Evolutionary conservation across 306 rosid genomes (phyloP).

Genomic region (Acacia crassicarpa): DNA sequence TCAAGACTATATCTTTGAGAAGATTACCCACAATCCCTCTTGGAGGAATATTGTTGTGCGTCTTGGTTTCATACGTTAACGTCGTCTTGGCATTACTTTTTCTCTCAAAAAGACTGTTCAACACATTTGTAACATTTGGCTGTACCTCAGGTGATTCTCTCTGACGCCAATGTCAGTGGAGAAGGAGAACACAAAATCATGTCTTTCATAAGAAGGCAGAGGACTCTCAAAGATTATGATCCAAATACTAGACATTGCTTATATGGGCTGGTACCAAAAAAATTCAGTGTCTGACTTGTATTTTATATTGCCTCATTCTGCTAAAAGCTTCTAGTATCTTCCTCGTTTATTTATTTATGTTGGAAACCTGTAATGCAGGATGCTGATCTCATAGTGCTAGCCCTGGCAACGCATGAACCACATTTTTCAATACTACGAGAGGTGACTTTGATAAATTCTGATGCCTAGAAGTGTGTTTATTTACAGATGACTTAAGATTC

Average conservation of each 20-base stretch:
- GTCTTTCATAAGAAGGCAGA: slow-evolving; percentile 45
- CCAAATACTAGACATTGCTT: slow-evolving; percentile 57
- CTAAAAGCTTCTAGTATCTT: background rate
- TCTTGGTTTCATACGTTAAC: background rate
- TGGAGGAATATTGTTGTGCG: slow-evolving; percentile 53
- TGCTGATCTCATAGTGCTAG: slow-evolving; percentile 62
- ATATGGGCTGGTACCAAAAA: slow-evolving; percentile 54
- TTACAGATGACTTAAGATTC: background rate
- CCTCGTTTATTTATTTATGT: background rate
- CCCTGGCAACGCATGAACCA: slow-evolving; percentile 56
- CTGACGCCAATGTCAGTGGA: slow-evolving; percentile 55
- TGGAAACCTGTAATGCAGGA: slow-evolving; percentile 43
- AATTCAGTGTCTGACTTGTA: background rate
- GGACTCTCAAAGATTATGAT: slow-evolving; percentile 37
- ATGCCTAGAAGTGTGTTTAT: background rate
- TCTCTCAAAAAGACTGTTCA: background rate
- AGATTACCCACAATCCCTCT: slow-evolving; percentile 24
- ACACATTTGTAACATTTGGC: background rate
- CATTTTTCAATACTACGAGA: slow-evolving; percentile 71
- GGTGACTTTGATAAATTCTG: slow-evolving; percentile 30
- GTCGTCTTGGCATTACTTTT: background rate
- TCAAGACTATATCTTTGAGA: slow-evolving; percentile 20
- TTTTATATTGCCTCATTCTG: background rate
- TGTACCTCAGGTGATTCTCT: background rate
- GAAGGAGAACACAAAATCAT: slow-evolving; percentile 73